A percentile compares a stretch with the other conserved stretches of the same genome.
These are phyloP conservation scores for Russula dissimulans DNA, from an alignment of 768 basidiomycete species.

Conservation along the genomic window DNA sequence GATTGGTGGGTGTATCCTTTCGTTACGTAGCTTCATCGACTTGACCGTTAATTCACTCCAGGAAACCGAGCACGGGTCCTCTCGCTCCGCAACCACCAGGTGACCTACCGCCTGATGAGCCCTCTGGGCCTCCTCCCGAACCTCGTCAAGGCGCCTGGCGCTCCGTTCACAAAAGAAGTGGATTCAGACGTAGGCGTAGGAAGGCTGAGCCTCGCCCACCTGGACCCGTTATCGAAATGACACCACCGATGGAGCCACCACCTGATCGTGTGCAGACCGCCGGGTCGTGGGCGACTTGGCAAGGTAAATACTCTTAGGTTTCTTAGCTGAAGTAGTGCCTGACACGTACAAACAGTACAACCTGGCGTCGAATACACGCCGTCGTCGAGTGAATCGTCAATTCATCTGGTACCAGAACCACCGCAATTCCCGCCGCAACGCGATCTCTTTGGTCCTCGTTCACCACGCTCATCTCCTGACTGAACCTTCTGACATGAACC, in stretches of 20 bases:
- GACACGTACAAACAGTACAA: slow-evolving; percentile 39
- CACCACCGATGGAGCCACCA: too few relatives aligned
- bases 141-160: slow-evolving; percentile 21
- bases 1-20: slow-evolving; percentile 46
- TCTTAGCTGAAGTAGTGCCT: neutral
- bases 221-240: slow-evolving; percentile 1
- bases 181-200: slow-evolving; percentile 14
- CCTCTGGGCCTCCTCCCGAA: slow-evolving; percentile 21
- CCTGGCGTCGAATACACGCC: slow-evolving; percentile 48
- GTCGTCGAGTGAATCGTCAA: slow-evolving; percentile 44
- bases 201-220: slow-evolving; percentile 12
- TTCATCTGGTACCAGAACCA: slow-evolving; percentile 49
- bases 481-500: too few relatives aligned
- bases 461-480: slow-evolving; percentile 41
- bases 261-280: slow-evolving; percentile 21
- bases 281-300: slow-evolving; percentile 36
- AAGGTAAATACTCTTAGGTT: slow-evolving; percentile 27
- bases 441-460: slow-evolving; percentile 71
- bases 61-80: slow-evolving; percentile 28
- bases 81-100: slow-evolving; percentile 14
- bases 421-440: slow-evolving; percentile 32
- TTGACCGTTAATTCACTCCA: slow-evolving; percentile 33
- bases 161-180: slow-evolving; percentile 17
- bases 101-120: slow-evolving; percentile 21
- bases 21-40: neutral